These are phyloP conservation scores for Daldinia concentrica DNA, from an alignment of 495 filamentous ascomycete genomes.

Conservation along the genomic window DNA sequence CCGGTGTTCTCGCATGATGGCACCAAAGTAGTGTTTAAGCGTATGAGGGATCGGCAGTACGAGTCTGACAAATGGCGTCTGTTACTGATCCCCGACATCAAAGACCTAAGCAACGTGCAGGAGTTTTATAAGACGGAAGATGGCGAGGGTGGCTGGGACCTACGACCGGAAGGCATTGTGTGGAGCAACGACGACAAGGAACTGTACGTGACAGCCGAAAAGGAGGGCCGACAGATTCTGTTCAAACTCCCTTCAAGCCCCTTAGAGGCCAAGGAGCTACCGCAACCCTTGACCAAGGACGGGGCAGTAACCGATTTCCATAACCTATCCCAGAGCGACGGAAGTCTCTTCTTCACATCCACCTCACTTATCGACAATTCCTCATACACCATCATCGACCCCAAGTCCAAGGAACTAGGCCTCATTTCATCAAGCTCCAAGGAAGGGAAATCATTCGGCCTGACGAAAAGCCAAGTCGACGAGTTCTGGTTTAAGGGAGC, in stretches of 20 bases:
- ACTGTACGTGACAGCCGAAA: conserved; percentile 73
- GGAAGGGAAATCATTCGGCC: conserved; percentile 74
- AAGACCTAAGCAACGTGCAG: conserved; percentile 66
- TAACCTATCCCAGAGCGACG: conserved; percentile 58
- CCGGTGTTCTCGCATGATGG: conserved; percentile 83
- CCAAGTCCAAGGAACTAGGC: conserved; percentile 51
- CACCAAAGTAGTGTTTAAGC: conserved; percentile 77
- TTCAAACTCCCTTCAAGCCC: conserved; percentile 69
- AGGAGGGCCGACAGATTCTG: conserved; percentile 68
- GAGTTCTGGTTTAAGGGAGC: conserved; percentile 74
- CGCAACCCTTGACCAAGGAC: conserved; percentile 65
- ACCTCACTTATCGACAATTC: conserved; percentile 75
- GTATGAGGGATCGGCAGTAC: conserved; percentile 83
- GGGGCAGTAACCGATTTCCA: conserved; percentile 69
- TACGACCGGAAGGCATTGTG: conserved; percentile 69
- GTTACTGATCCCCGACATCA: conserved; percentile 68
- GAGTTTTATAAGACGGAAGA: conserved; percentile 71
- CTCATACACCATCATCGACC: conserved; percentile 69
- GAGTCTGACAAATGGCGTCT: conserved; percentile 89
- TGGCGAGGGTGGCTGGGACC: conserved; percentile 72
- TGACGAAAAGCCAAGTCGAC: conserved; percentile 67
- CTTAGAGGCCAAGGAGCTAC: conserved; percentile 59
- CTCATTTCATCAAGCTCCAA: conserved; percentile 72
- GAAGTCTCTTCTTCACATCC: conserved; percentile 69
- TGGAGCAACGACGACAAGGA: conserved; percentile 73